Evolutionary conservation across 495 filamentous ascomycete species (phyloP).

Genomic region (Pseudevernia furfuracea): DNA sequence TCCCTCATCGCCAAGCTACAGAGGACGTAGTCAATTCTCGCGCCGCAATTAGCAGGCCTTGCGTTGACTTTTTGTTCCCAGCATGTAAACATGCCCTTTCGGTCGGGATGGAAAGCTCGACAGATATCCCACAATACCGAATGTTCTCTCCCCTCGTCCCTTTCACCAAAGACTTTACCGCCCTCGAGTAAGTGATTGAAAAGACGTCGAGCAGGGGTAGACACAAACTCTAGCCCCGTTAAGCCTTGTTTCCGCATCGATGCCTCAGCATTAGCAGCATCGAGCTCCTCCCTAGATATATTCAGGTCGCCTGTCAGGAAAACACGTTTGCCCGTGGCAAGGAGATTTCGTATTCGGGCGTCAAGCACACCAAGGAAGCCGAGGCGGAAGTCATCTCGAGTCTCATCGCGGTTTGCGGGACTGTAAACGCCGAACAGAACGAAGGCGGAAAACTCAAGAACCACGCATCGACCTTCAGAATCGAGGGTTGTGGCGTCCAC

Average conservation of each 20-base stretch:
- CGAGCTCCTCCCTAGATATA: slow-evolving; percentile 66
- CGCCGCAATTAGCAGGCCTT: slow-evolving; percentile 83
- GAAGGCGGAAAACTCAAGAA: slow-evolving; percentile 95
- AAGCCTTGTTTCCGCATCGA: slow-evolving; percentile 60
- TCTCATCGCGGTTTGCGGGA: slow-evolving; percentile 79
- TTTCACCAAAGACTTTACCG: slow-evolving; percentile 59
- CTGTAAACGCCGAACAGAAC: slow-evolving; percentile 86
- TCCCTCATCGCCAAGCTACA: slow-evolving; percentile 70
- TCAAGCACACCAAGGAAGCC: slow-evolving; percentile 75
- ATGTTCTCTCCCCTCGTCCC: slow-evolving; percentile 64
- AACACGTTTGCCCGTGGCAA: slow-evolving; percentile 71
- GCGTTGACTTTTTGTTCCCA: slow-evolving; percentile 85
- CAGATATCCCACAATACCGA: slow-evolving; percentile 82
- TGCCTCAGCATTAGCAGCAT: slow-evolving; percentile 63
- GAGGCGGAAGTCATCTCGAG: slow-evolving; percentile 74
- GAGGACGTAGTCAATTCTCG: slow-evolving; percentile 87
- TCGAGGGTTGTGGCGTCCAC: slow-evolving; percentile 69
- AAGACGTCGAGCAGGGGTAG: slow-evolving; percentile 64
- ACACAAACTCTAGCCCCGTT: slow-evolving; percentile 61
- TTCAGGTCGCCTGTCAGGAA: slow-evolving; percentile 87
- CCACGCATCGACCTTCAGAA: slow-evolving; percentile 82
- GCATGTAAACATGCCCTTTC: slow-evolving; percentile 91
- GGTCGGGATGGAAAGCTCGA: slow-evolving; percentile 67
- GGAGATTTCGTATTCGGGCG: slow-evolving; percentile 72
- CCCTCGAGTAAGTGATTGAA: slow-evolving; percentile 77